phyloP scores from a whole-genome alignment of 2,329 filamentous ascomycete genomes.

The Sodiomyces alkalinus region DNA sequence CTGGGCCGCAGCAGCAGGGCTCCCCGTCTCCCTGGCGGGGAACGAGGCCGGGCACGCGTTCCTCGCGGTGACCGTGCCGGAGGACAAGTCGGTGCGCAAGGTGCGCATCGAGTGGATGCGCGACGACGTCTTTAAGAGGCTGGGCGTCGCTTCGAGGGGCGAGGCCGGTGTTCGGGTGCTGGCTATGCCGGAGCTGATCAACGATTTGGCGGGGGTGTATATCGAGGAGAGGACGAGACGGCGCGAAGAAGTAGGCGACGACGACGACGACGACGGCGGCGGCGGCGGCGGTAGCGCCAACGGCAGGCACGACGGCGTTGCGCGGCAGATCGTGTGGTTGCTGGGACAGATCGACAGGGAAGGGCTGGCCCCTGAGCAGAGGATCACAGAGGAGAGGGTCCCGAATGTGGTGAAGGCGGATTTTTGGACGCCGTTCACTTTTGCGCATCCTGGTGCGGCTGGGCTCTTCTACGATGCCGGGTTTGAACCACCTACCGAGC shows the following conservation, averaged over 20 bases:
- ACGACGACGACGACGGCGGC: constrained; percentile 3
- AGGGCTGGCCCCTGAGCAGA: constrained; percentile 8
- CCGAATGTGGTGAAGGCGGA: constrained; percentile 5
- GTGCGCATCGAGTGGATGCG: constrained; percentile 22
- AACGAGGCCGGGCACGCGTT: too few species aligned
- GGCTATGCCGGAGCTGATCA: constrained; percentile 18
- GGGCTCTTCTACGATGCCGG: constrained; percentile 9
- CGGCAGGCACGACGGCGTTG: too few species aligned
- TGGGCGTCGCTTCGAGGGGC: too few species aligned
- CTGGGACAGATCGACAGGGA: constrained; percentile 15
- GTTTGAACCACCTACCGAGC: background rate
- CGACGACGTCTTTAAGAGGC: constrained; percentile 15
- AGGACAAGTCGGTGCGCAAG: constrained; percentile 14
- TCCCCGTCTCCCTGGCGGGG: constrained; percentile 13
- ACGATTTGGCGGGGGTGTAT: constrained; percentile 19
- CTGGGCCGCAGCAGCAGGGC: constrained; percentile 24
- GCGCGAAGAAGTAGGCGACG: too few species aligned
- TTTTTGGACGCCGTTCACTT: constrained; percentile 11
- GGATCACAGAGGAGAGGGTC: constrained; percentile 4
- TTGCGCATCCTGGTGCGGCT: constrained; percentile 2
- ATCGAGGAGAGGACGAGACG: too few species aligned
- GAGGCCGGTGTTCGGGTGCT: constrained; percentile 12
- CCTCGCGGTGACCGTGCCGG: constrained; percentile 27
- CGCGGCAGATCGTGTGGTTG: constrained; percentile 19
- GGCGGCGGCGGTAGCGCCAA: constrained; percentile 5